phyloP scores from a whole-genome alignment of 495 filamentous ascomycete genomes.

The Aspergillus mulundensis region DNA sequence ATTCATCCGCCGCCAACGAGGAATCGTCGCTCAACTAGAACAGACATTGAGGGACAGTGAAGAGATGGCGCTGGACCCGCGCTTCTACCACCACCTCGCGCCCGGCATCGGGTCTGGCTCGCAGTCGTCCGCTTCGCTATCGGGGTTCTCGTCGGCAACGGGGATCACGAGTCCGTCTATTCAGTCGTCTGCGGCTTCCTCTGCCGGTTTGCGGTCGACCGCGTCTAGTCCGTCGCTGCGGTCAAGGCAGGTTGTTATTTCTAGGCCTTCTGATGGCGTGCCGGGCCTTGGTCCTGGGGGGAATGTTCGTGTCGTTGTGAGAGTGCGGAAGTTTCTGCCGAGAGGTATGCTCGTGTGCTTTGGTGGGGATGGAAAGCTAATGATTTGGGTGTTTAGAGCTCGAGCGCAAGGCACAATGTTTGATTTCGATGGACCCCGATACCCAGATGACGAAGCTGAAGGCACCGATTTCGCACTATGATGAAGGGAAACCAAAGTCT shows the following conservation, averaged over 20 bases:
- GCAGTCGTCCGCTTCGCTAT: conserved; percentile 57
- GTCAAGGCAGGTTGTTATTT: conserved; percentile 61
- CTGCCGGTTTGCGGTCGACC: conserved; percentile 45
- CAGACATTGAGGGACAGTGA: conserved; percentile 46
- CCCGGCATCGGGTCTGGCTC: conserved; percentile 37
- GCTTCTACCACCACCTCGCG: conserved; percentile 49
- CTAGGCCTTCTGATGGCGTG: conserved; percentile 27
- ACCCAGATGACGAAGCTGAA: conserved; percentile 74
- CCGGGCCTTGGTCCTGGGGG: conserved; percentile 53
- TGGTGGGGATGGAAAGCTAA: neutral
- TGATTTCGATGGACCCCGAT: conserved; percentile 83
- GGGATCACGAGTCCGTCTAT: conserved; percentile 46
- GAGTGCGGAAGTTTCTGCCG: conserved; percentile 83
- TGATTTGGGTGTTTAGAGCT: conserved; percentile 53
- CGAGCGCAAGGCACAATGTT: conserved; percentile 72
- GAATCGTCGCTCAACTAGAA: conserved; percentile 40
- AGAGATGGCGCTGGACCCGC: conserved; percentile 56
- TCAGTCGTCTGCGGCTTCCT: conserved; percentile 58
- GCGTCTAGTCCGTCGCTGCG: conserved; percentile 64
- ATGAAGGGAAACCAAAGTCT: conserved; percentile 62
- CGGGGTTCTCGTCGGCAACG: conserved; percentile 49
- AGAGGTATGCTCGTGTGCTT: conserved; percentile 56
- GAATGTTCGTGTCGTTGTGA: conserved; percentile 92
- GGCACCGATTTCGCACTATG: conserved; percentile 58
- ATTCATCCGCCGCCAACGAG: conserved; percentile 40